These are phyloP conservation scores for Cladosporium austrohemisphaericum DNA, from an alignment of 2,329 filamentous ascomycete genomes.

Conservation along the genomic window DNA sequence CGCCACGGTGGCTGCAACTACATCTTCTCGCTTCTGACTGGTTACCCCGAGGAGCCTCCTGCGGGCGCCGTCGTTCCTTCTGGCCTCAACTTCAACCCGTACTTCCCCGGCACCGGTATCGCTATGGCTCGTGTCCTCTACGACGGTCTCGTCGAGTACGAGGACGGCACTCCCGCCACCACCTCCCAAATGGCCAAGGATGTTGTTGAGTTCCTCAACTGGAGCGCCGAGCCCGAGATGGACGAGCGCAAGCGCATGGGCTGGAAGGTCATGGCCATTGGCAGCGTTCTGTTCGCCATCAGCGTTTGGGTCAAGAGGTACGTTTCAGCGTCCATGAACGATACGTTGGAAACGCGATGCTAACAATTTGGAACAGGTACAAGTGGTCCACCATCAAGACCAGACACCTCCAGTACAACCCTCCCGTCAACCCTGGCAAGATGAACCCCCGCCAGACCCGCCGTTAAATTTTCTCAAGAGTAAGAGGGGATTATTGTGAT, in stretches of 20 bases:
- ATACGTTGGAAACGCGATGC: constrained; percentile 11
- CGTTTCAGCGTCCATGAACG: constrained; percentile 20
- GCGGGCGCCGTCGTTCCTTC: constrained; percentile 79
- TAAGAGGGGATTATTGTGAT: constrained; percentile 1
- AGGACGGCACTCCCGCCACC: constrained; percentile 89
- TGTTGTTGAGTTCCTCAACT: constrained; percentile 98
- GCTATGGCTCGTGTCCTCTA: constrained; percentile 98
- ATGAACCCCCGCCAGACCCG: constrained; percentile 13
- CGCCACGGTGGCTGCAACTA: constrained; percentile 98
- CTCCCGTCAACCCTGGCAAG: constrained; percentile 13
- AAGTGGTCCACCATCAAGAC: constrained; percentile 98
- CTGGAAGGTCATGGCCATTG: constrained; percentile 86
- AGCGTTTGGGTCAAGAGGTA: constrained; percentile 95
- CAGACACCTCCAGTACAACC: constrained; percentile 59
- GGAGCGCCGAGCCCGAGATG: constrained; percentile 98
- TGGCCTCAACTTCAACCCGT: constrained; percentile 99
- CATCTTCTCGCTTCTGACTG: constrained; percentile 94
- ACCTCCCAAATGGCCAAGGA: constrained; percentile 99
- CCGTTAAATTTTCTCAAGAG: constrained; percentile 12
- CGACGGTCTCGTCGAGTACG: constrained; percentile 96
- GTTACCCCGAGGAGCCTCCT: constrained; percentile 94
- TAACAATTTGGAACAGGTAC: constrained; percentile 55
- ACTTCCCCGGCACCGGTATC: constrained; percentile 98
- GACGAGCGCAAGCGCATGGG: constrained; percentile 99
- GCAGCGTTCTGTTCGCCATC: constrained; percentile 73